Evolutionary conservation across 192 early-diverging fungal species (phyloP), one percentile per base, ranked within the genome.

Genomic region (Gamsiella multidivaricata): DNA sequence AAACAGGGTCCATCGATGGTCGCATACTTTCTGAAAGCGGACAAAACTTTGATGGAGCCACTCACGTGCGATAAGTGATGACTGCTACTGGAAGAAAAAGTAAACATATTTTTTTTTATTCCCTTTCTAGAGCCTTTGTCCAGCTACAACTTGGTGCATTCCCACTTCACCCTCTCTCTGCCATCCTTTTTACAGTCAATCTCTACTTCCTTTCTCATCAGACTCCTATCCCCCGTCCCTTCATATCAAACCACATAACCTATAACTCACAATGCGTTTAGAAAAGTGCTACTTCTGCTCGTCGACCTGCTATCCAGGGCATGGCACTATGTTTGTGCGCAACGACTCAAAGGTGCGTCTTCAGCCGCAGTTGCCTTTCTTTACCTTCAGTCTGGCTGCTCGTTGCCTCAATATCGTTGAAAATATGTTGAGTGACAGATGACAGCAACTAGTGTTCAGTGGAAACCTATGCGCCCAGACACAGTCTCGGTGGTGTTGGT

Each of bases 231-330:
- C 17, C 5, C 10, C 17, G 5, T 46, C n/a, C n/a, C 45, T 46
- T n/a, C 45, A 46, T 46, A 46, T 46, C 3, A 50, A 50, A 23
- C 32, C 42, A 54, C 41, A 29, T 45, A 51, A n/a, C 9, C 9
- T 46, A 71, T 69, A 70, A 82, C 37, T 32, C 5, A 70, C 47
- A 52, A 98, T 98, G 96, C 90, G 96, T 81, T 85, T 99, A 52
- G 96, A 97, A 85, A 97, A 97, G 90, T 99, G 97, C 82, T 99
- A 97, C 82, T 99, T 99, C 82, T 99, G 97, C 87, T 97, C 95
- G 39, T 92, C 91, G 32, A 97, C 95, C 33, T 89, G 92, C 68
- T 99, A 99, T 73, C 97, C 97, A 49, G 97, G 97, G 7, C 97
- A 99, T 80, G 97, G 97, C 32, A 97, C 93, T 67, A 94, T 95